These are phyloP conservation scores for Tetradesmus obliquus DNA, from an alignment of 139 green algal genomes.

Conservation along the genomic window DNA sequence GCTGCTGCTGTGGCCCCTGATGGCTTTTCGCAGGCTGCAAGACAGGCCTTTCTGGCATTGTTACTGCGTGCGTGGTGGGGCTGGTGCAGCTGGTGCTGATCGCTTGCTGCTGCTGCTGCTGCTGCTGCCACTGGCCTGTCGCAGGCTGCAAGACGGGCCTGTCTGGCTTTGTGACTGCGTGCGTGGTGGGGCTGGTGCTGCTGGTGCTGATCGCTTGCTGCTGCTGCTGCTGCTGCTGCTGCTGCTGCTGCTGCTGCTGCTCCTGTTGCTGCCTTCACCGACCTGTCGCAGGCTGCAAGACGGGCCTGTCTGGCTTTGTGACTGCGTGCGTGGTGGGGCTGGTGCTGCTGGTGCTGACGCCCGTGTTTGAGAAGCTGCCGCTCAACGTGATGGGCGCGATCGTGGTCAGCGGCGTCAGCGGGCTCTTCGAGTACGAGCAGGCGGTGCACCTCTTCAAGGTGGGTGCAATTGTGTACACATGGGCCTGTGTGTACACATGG, in stretches of 20 bases:
- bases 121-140: too few relatives aligned
- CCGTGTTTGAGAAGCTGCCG: slow-evolving; percentile 79
- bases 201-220: background rate
- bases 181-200: slow-evolving; percentile 60
- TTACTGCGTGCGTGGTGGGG: slow-evolving; percentile 39
- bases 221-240: background rate
- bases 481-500: too few relatives aligned
- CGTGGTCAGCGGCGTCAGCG: slow-evolving; percentile 66
- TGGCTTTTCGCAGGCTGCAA: too few relatives aligned
- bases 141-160: slow-evolving; percentile 43
- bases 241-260: background rate
- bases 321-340: slow-evolving; percentile 62
- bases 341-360: slow-evolving; percentile 59
- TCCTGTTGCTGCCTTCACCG: background rate
- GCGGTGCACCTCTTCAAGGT: slow-evolving; percentile 67
- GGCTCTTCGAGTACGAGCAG: slow-evolving; percentile 74
- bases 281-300: slow-evolving; percentile 60
- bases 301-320: slow-evolving; percentile 60
- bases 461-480: background rate
- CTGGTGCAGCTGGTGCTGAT: background rate
- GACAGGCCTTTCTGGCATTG: slow-evolving; percentile 58
- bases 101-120: too few relatives aligned
- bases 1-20: too few relatives aligned
- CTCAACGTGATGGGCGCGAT: slow-evolving; percentile 82
- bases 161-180: slow-evolving; percentile 51